Base-by-base conservation (phyloP, 441 rosid species). In the Isatis lusitanica region DNA sequence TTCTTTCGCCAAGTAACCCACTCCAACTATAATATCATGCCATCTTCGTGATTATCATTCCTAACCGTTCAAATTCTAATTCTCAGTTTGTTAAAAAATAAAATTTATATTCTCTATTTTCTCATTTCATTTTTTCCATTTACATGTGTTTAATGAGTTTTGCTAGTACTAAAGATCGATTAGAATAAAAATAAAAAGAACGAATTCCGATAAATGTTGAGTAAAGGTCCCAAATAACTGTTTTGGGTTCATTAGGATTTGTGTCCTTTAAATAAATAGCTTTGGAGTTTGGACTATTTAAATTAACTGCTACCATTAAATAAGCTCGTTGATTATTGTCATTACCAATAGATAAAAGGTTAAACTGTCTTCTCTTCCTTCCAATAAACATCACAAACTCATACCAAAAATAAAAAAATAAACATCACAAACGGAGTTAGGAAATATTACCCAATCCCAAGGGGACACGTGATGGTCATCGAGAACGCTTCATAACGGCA, bases 21-120 rank as follows among this genome's bases (percentile, higher is more conserved):
- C 59, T 71, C 73, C 77, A 77, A 63, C 75, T 70, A 75, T 70
- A 79, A 60, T 58, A 71, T 82, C 87, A 85, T 81, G 83, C 83
- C 55, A 73, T 82, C 70, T 75, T 55, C 83, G 83, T 84, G 93
- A 80, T 69, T 61, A 36, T 53, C 42, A 48, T 65, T 74, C 70
- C 10, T 44, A 77, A 77, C 73, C 80, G 70, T 77, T 52, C 60
- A 66, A 72, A 52, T 66, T 65, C 40, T 65, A 28, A n/a, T 64
- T 42, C 18, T 63, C 28, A 26, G 28, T 16, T 76, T 56, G 40
- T 56, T 55, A 6, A 2, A n/a, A 53, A 7, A 26, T 10, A 51
- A 21, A 53, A 30, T 7, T 30, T 0, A 15, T 38, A n/a, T 24
- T 76, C 26, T 33, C 61, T 55, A 15, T n/a, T 58, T 52, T 39